Base-by-base conservation (phyloP, 345 rosid species). In the Pistacia vera region DNA sequence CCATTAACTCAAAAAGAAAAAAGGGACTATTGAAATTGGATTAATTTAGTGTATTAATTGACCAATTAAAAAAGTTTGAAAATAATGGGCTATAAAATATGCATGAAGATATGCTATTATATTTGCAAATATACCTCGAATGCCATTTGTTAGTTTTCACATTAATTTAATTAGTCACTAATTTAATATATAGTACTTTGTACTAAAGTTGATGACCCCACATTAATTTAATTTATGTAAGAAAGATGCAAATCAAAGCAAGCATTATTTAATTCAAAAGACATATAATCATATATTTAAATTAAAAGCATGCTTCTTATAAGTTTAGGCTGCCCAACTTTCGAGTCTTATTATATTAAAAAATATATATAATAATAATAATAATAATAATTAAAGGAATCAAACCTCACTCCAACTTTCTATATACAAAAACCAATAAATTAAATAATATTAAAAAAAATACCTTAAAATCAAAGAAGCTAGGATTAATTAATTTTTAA, bases 241-340 rank as follows among this genome's bases (percentile, higher is more conserved):
- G 56, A 78, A 78, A 66, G 1, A 52, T 49, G 66, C 20, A 49
- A 62, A 61, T 46, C 64, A 71, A 80, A 51, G 65, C 64, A 25
- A 38, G 33, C 71, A n/a, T 59, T 74, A 73, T 62, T 63, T 57
- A 63, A 75, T 1, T 57, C 10, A 25, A 65, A 66, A 66, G 14
- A 51, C 16, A 55, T 4, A 65, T 16, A 38, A 25, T 25, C 25
- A 25, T 25, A 25, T 25, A 25, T 25, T 25, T 25, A 25, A 25
- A 25, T 25, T 25, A 25, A 75, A 80, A 57, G 66, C 75, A 77
- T 71, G 77, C 76, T 38, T 57, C 66, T 41, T 7, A 8, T 41
- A 41, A 30, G 33, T 30, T 52, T 66, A 59, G 76, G 73, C 80
- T 79, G 64, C 52, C 74, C 75, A 77, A 70, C 20, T 6, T 67